Evolutionary conservation across 192 early-diverging fungal genomes (phyloP), one percentile per base, ranked within the genome.

Genomic region (Entomortierella parvispora): DNA sequence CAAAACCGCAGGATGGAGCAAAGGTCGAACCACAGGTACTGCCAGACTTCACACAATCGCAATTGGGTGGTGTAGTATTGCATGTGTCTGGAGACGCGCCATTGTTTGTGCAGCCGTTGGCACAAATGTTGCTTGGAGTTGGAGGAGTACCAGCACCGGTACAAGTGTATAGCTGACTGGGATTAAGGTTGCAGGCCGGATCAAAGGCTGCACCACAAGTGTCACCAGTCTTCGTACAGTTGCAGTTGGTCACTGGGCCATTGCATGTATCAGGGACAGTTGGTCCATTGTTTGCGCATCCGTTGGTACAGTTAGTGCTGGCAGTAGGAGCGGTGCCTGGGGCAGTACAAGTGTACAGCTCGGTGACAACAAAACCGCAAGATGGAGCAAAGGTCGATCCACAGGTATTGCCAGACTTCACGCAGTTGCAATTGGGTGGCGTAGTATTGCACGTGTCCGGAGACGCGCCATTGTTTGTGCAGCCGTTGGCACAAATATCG

Each of bases 281-380:
- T 23, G 33, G 34, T n/a, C 10, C 4, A 18, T 44, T 22, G 52
- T 26, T n/a, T 20, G 20, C 1, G n/a, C 25, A 4, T 7, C 20
- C 37, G 37, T 34, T n/a, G 20, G n/a, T 4, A 8, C 60, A 50
- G 10, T 9, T 42, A 9, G 31, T 3, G 6, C 4, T 1, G 2
- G n/a, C 12, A 11, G 9, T 40, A 17, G 63, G 52, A 7, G 40
- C 6, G 2, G 22, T 12, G 2, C 44, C 53, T 11, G 11, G 9
- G 18, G 8, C n/a, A 1, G 25, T 23, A 15, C 63, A 65, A 3
- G 18, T 65, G 18, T 47, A 65, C 43, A 65, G 23, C 31, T 50
- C 44, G 43, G 7, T 54, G 25, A 20, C 18, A 2, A 33, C 20
- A 25, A 46, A 23, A 26, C 17, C 22, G 22, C 53, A 65, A 22